A percentile compares a stretch with the other conserved stretches of the same genome.
Conservation (phyloP, 1,139 yeast genomes). For the Trichomonascaceae sp. region DNA sequence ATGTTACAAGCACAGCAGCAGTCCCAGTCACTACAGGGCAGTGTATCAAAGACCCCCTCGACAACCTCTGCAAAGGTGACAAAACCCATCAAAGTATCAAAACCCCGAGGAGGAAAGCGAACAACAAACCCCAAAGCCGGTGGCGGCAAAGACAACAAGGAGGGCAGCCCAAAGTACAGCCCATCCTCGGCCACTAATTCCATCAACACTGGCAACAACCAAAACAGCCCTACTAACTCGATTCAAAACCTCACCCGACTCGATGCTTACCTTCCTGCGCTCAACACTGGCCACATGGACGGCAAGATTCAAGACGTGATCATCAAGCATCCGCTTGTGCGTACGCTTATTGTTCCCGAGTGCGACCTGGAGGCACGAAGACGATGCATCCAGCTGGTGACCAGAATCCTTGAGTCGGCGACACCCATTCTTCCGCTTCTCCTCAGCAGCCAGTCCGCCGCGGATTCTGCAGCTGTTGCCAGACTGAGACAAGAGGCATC, state of each 20-base stretch:
- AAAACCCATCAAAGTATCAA: too few species aligned
- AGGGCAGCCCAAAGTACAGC: too few species aligned
- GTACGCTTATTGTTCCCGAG: conserved; percentile 22
- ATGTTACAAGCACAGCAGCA: too few species aligned
- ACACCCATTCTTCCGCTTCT: conserved; percentile 20
- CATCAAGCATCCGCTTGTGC: conserved; percentile 19
- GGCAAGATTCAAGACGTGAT: conserved; percentile 21
- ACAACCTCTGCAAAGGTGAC: too few species aligned
- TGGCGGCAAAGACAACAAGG: too few species aligned
- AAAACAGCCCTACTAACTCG: too few species aligned
- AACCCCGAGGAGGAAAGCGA: too few species aligned
- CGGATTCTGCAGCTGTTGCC: not conserved
- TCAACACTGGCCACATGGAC: conserved; percentile 21
- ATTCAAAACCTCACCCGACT: conserved; percentile 16
- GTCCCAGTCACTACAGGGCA: too few species aligned
- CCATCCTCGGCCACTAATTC: too few species aligned
- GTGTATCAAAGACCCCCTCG: too few species aligned
- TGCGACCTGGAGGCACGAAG: conserved; percentile 22
- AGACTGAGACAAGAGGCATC: not conserved
- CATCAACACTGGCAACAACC: too few species aligned
- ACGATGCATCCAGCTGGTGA: conserved; percentile 16
- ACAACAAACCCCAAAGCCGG: too few species aligned
- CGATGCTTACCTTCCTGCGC: conserved; percentile 19
- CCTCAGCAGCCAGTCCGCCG: conserved; percentile 3
- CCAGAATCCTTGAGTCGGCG: conserved; percentile 19